Percentiles rank a stretch among this genome's conserved stretches.
These are phyloP conservation scores for Stentor coeruleus DNA, from an alignment of 73 alveolate genomes.

Conservation along the genomic window DNA sequence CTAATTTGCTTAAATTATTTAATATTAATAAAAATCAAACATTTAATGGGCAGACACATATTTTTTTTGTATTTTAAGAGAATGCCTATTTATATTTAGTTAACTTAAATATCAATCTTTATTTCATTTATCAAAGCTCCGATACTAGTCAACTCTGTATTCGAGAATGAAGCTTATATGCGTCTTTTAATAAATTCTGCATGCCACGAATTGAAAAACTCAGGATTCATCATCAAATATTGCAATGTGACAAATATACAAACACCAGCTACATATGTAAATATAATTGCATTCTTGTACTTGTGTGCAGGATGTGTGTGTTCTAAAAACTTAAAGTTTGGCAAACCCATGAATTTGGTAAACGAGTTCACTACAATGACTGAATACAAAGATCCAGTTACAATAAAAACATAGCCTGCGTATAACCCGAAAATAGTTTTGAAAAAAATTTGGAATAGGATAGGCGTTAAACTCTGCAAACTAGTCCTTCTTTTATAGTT, in stretches of 20 bases:
- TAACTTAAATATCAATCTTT: too few relatives aligned
- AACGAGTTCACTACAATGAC: not conserved
- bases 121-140: too few relatives aligned
- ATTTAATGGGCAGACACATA: too few relatives aligned
- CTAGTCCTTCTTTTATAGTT: not conserved
- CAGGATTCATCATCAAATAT: not conserved
- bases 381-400: constrained; percentile 10
- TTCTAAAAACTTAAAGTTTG: not conserved
- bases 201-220: not conserved
- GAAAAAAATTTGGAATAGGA: not conserved
- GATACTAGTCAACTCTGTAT: too few relatives aligned
- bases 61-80: too few relatives aligned
- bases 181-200: too few relatives aligned
- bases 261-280: constrained; percentile 11
- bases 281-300: not conserved
- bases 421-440: constrained; percentile 1
- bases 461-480: not conserved
- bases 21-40: too few relatives aligned
- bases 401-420: not conserved
- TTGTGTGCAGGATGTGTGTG: not conserved
- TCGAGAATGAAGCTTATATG: too few relatives aligned
- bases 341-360: constrained; percentile 27
- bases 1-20: too few relatives aligned
- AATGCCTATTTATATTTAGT: too few relatives aligned
- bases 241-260: not conserved